Base-by-base conservation (phyloP, 148 eudicot species). In the Dianthus caryophyllus region DNA sequence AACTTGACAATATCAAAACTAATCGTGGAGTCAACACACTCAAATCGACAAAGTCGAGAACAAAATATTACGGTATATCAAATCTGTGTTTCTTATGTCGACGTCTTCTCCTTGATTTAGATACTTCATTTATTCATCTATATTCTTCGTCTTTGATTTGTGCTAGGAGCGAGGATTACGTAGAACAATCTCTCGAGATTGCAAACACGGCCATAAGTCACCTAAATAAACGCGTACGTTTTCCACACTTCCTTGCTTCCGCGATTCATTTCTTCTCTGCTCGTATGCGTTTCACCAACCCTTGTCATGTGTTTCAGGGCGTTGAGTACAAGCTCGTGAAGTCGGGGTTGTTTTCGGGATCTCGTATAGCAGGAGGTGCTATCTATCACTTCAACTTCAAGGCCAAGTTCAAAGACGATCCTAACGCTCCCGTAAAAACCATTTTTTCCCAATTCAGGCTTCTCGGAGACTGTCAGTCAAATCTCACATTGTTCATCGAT, bases 381-480 rank as follows among this genome's bases (percentile, higher is more conserved):
- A 22, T 62, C 17, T 24, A 44, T 13, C 67, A 64, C 50, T 14
- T 64, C 9, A 64, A 64, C 54, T 64, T 46, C 53, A 25, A 64
- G 53, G 67, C 67, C 43, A 64, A 26, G 53, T 1, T 4, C 21
- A 64, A 1, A 64, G 24, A 27, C 22, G 13, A 64, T 0, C 36
- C 12, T 27, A 20, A 46, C 9, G 53, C 52, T 64, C 36, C 38
- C 1, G 22, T 64, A 22, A 1, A 14, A 4, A 64, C 53, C 2
- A 6, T 44, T 64, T 44, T 46, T 5, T 12, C 21, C 16, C 52
- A 64, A 16, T 1, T 64, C 10, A 64, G 15, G 29, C 51, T 43
- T 41, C 41, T 22, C n/a, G 51, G 18, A 22, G 33, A 52, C 43
- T n/a, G 15, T 43, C 12, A 15, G 0, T 20, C 18, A 41, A 0